A percentile compares a stretch with the other conserved stretches of the same genome.
Evolutionary conservation across 257 asterid genomes (phyloP).

Genomic region (Lycium ferocissimum): DNA sequence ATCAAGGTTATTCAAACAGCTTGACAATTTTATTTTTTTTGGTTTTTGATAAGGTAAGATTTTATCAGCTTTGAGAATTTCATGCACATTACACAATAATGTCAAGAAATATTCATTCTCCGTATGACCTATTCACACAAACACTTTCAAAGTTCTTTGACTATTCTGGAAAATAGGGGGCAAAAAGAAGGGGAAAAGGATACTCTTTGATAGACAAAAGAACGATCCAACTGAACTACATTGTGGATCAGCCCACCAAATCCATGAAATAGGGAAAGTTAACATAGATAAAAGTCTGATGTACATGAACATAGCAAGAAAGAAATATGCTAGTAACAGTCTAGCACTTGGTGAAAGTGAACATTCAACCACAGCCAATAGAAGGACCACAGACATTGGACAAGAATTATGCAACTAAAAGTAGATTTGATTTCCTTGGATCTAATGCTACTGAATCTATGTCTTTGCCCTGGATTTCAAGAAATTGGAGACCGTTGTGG

Average conservation of each 20-base stretch:
- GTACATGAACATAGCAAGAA: not conserved
- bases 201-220: not conserved
- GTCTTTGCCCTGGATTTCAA: slow-evolving; percentile 62
- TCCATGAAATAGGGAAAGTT: not conserved
- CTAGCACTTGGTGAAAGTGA: not conserved
- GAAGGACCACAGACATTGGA: not conserved
- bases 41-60: too few species aligned
- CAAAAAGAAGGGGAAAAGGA: not conserved
- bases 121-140: too few species aligned
- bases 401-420: not conserved
- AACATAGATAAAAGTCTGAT: not conserved
- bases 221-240: not conserved
- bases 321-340: not conserved
- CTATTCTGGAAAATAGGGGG: not conserved
- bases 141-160: too few species aligned
- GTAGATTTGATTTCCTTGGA: not conserved
- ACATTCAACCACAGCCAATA: not conserved
- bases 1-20: too few species aligned
- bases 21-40: too few species aligned
- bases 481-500: slow-evolving; percentile 53
- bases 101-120: too few species aligned
- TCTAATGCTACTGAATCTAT: slow-evolving; percentile 33
- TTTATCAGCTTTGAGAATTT: too few species aligned
- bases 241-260: not conserved
- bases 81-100: too few species aligned